Percentiles rank a stretch among this genome's conserved stretches.
Conservation (phyloP, 78 protist genomes). For the Guillardia theta region DNA sequence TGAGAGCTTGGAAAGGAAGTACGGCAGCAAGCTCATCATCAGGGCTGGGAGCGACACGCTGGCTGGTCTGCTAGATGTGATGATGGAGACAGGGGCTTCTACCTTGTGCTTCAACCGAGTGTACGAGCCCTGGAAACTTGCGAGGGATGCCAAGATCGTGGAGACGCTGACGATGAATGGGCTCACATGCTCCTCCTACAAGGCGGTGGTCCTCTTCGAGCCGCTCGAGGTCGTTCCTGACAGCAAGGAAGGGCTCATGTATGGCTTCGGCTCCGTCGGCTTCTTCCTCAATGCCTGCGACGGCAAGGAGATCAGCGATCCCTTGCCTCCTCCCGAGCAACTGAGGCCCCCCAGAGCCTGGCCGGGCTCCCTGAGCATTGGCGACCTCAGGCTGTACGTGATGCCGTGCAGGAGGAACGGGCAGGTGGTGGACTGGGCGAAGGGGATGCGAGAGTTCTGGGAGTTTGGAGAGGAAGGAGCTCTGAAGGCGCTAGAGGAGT, state of each 20-base stretch:
- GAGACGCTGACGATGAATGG: background rate
- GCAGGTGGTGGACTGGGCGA: conserved; percentile 3
- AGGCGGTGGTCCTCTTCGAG: background rate
- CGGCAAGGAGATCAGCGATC: background rate
- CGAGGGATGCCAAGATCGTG: background rate
- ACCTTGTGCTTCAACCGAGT: background rate
- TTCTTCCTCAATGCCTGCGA: conserved; percentile 18
- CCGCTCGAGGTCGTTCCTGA: conserved; percentile 1
- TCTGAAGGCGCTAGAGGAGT: background rate
- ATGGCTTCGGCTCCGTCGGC: background rate
- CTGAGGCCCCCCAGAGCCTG: background rate
- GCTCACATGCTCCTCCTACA: background rate
- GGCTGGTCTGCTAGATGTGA: background rate
- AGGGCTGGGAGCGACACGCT: background rate
- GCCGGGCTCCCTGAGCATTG: background rate
- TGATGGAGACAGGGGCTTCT: background rate
- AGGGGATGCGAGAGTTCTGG: conserved; percentile 15
- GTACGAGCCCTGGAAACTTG: conserved; percentile 28
- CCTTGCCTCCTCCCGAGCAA: background rate
- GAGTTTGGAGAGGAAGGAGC: background rate
- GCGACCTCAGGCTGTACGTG: background rate
- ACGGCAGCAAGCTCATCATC: background rate
- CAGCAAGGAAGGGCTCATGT: background rate
- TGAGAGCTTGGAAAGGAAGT: background rate
- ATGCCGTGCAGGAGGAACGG: too few species aligned